phyloP scores from a whole-genome alignment of 305 asterid species.

The Fraxinus ornus region DNA sequence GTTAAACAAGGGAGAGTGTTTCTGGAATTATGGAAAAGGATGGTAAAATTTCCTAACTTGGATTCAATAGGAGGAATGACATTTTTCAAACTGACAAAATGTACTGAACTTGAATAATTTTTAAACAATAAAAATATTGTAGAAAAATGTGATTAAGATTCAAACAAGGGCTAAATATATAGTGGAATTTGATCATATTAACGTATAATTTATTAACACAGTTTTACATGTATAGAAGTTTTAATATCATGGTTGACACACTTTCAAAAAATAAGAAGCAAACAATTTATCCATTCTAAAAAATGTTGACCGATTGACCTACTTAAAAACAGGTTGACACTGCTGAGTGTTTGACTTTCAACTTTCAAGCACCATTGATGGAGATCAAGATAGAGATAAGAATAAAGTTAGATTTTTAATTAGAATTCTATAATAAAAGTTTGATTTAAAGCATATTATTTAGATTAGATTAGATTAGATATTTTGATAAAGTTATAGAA shows the following conservation, averaged over 20 bases:
- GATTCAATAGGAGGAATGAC: not conserved
- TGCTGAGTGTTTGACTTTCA: not conserved
- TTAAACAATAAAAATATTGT: not conserved
- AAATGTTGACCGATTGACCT: not conserved
- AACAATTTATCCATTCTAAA: not conserved
- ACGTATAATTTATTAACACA: not conserved
- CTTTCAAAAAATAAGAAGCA: not conserved
- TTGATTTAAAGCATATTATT: not conserved
- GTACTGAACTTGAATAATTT: not conserved
- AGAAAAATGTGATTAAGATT: not conserved
- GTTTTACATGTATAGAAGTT: not conserved
- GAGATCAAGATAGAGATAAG: not conserved
- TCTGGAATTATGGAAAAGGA: not conserved
- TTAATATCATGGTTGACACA: not conserved
- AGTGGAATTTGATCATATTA: not conserved
- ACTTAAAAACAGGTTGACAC: not conserved
- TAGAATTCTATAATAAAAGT: not conserved
- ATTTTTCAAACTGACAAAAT: not conserved
- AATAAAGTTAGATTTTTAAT: not conserved
- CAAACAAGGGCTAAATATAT: not conserved
- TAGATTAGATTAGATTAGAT: not conserved
- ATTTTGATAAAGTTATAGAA: not conserved
- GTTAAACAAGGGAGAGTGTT: not conserved
- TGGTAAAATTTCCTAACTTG: not conserved
- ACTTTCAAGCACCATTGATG: not conserved